Evolutionary conservation across 139 green algal genomes (phyloP).

Genomic region (Pseudopediastrum boryanum): DNA sequence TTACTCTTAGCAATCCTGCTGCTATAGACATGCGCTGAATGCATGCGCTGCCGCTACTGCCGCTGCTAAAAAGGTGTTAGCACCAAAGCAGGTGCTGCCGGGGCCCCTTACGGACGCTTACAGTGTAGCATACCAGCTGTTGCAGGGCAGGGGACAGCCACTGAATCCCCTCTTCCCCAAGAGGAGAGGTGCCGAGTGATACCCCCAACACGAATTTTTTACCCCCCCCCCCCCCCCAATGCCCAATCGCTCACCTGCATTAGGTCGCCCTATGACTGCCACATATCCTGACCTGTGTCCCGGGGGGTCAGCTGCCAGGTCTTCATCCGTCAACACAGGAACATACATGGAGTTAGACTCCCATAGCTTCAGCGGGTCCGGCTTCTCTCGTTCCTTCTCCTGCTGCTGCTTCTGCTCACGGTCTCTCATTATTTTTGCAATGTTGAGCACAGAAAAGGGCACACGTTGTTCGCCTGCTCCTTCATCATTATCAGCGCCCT

Average conservation of each 20-base stretch:
- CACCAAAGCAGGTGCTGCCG: not conserved
- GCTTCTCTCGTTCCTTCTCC: constrained; percentile 2
- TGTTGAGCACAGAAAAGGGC: not conserved
- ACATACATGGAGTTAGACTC: constrained; percentile 51
- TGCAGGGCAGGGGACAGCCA: not conserved
- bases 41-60: no score
- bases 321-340: constrained; percentile 61
- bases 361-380: constrained; percentile 20
- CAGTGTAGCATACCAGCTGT: not conserved
- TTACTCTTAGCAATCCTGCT: no score
- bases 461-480: not conserved
- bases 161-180: not conserved
- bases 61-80: not conserved
- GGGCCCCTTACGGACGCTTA: not conserved
- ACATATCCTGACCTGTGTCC: constrained; percentile 80
- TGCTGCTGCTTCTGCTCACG: constrained; percentile 6
- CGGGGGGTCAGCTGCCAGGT: constrained; percentile 57
- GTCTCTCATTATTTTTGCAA: not conserved
- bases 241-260: constrained; percentile 60
- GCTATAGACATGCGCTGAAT: no score
- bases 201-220: not conserved
- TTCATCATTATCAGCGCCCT: not conserved
- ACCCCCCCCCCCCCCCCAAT: not conserved
- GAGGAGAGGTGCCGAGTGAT: no score
- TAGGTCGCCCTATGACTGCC: constrained; percentile 87